Evolutionary conservation across 495 filamentous ascomycete species (phyloP), one percentile per base, ranked within the genome.

Genomic region (Hyaloscypha bicolor): DNA sequence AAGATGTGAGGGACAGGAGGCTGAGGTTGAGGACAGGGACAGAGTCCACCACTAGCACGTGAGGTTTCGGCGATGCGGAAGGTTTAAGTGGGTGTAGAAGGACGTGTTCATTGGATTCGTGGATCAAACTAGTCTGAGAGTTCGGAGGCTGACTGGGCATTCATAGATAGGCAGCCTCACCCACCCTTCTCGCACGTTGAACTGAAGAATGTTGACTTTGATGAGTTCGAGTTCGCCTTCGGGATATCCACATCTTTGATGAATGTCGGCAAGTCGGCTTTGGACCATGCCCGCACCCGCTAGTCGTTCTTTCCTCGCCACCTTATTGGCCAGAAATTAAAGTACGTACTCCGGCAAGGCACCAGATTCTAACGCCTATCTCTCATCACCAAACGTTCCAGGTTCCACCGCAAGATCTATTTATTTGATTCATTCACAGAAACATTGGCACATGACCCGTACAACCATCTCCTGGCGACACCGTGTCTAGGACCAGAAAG

Each of bases 381-480:
- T 32, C 21, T 48, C 35, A 25, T 48, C 35, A 61, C 59, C 37
- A 61, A 61, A 61, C 59, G n/a, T n/a, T 48, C 59, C n/a, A 61
- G 37, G 59, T 61, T 61, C 59, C 37, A 61, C 16, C 14, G 12
- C 32, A 4, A 11, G 5, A 48, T 6, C 21, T 30, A 4, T 33
- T 21, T 29, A 19, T 39, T 25, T 61, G 33, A 25, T 29, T 61
- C 33, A 11, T 16, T 0, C 33, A 11, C 14, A 42, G 37, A 42
- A 9, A 61, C 37, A 21, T 61, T 33, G 33, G 21, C 37, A 29
- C 25, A 45, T 45, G 37, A 42, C 21, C 1, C 51, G 16, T 61
- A 45, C 22, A 29, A 8, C 19, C 14, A 32, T 48, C 19, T 3
- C 35, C 21, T 39, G 32, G 32, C 37, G 5, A 19, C 42, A 48